These are phyloP conservation scores for Rhynchospora breviuscula DNA, from an alignment of 176 grass and related monocot genomes.

Conservation along the genomic window DNA sequence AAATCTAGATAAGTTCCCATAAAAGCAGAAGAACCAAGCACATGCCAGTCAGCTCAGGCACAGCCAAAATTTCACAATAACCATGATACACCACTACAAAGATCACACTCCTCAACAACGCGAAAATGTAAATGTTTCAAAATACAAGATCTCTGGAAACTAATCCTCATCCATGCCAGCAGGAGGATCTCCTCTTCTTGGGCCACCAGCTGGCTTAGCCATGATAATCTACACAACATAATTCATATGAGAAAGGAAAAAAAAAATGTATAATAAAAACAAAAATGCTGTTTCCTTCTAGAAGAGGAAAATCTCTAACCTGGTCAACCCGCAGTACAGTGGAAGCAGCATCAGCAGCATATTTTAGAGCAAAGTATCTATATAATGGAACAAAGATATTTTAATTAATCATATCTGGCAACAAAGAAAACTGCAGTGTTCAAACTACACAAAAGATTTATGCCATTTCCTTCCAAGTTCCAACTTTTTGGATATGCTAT, in stretches of 20 bases:
- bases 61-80: slow-evolving; percentile 10
- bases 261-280: background rate
- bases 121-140: background rate
- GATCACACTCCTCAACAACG: background rate
- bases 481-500: background rate
- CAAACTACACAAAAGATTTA: background rate
- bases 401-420: background rate
- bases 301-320: slow-evolving; percentile 29
- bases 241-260: background rate
- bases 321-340: slow-evolving; percentile 87
- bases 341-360: slow-evolving; percentile 58
- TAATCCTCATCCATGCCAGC: slow-evolving; percentile 79
- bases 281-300: background rate
- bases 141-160: background rate
- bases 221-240: slow-evolving; percentile 65
- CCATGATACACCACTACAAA: slow-evolving; percentile 3
- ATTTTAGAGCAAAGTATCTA: slow-evolving; percentile 84
- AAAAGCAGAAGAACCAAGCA: slow-evolving; percentile 9
- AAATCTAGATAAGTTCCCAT: background rate
- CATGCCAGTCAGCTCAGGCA: slow-evolving; percentile 4
- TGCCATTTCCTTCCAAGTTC: background rate
- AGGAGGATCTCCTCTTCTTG: slow-evolving; percentile 47
- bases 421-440: background rate
- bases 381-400: background rate
- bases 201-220: slow-evolving; percentile 82